Percentiles rank a stretch among this genome's conserved stretches.
Evolutionary conservation across 257 asterid species (phyloP).

Genomic region (Capsicum rhomboideum): DNA sequence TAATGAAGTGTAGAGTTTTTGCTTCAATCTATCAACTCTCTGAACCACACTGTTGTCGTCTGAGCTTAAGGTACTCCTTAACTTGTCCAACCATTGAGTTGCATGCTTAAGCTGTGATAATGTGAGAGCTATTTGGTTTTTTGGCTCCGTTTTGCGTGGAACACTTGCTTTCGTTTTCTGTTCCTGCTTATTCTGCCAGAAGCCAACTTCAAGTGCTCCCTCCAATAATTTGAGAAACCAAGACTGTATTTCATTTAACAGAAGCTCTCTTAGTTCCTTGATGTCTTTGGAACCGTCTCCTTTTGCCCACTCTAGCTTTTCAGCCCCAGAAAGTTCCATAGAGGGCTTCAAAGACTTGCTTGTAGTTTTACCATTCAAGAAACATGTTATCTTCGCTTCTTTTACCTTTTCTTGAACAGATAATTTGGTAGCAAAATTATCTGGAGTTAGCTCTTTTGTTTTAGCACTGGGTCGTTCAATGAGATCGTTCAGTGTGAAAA

Average conservation of each 20-base stretch:
- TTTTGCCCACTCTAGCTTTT: conserved; percentile 75
- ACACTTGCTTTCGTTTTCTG: conserved; percentile 28
- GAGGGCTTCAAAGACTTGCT: conserved; percentile 21
- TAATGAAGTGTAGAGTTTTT: conserved; percentile 69
- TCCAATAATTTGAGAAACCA: conserved; percentile 83
- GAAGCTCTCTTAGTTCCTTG: conserved; percentile 32
- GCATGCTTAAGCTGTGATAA: conserved; percentile 75
- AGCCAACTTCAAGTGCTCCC: conserved; percentile 58
- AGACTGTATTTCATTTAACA: conserved; percentile 35
- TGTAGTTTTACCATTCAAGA: conserved; percentile 16
- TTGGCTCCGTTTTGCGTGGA: conserved; percentile 24
- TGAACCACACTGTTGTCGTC: conserved; percentile 25
- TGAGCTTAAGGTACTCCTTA: conserved; percentile 28
- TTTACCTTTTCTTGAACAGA: conserved; percentile 32
- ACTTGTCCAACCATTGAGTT: conserved; percentile 66
- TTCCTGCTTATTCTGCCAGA: conserved; percentile 24
- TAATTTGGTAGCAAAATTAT: conserved; percentile 16
- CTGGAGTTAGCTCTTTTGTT: conserved; percentile 29
- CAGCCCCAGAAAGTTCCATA: conserved; percentile 22
- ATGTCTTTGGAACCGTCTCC: conserved; percentile 36
- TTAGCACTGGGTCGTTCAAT: conserved; percentile 44
- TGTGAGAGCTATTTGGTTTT: conserved; percentile 49
- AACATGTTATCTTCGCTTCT: conserved; percentile 21
- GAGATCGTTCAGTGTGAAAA: conserved; percentile 62
- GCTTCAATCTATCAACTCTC: conserved; percentile 56